Evolutionary conservation across 2,329 filamentous ascomycete genomes (phyloP), one percentile per base, ranked within the genome.

Genomic region (Byssothecium circinans): DNA sequence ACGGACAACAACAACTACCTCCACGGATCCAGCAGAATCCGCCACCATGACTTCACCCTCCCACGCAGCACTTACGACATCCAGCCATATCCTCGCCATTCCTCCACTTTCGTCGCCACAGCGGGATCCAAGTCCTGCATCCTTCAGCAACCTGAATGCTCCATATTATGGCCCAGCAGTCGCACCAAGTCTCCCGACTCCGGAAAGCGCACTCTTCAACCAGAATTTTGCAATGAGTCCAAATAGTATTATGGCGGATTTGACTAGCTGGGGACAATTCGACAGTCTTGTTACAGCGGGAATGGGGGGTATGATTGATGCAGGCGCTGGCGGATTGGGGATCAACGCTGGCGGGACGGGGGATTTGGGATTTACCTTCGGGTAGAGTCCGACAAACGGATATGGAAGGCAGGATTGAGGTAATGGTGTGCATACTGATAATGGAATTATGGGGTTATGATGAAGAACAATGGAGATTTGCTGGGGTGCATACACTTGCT

Each of bases 221-320:
- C 61, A 38, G 27, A 65, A 54, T 39, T 27, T 60, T 43, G 52
- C 53, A 23, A 61, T 50, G 10, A 67, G 54, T 39, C 36, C 36
- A 8, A 25, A 39, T 27, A 62, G 52, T 23, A 46, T 58, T 33
- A 66, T 69, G 62, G 63, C 66, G 11, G 66, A 70, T 46, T 43
- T 70, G 37, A 66, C 68, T 4, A 69, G 66, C 32, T 71, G 68
- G 68, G 67, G 67, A 3, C 66, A 70, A 38, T 71, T 71, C 40
- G 68, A 70, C 42, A 69, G 68, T 29, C 50, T 71, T 33, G 68
- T 71, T 0, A 70, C 67, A 10, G 61, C 64, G 7, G 65, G 67
- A 1, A 67, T 65, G 35, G 64, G 65, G 29, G 29, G 29, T 5
- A 8, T 32, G 29, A 60, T 69, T 33, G 67, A 69, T 43, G 58